Base-by-base conservation (phyloP, 192 early-diverging fungal genomes). In the Mortierella alpina region DNA sequence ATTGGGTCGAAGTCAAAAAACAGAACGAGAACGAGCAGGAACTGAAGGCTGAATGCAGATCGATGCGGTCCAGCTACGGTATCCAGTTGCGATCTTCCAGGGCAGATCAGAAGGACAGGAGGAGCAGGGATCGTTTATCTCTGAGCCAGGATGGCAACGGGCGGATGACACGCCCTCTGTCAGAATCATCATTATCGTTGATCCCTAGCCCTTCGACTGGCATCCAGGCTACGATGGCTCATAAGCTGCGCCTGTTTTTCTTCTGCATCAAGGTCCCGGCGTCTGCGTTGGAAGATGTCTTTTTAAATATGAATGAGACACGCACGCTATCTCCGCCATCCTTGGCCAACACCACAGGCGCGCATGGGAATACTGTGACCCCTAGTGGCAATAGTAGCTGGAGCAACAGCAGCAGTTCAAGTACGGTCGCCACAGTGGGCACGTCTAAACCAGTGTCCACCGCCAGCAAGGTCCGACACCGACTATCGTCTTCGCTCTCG, bases 1-100 rank as follows among this genome's bases (percentile, higher is more conserved):
- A 72, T 18, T 80, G 77, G 77, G 77, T 80, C 7, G 70, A 80
- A 22, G 77, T 80, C 65, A 80, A 80, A 55, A 80, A 80, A 23
- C 70, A 71, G 42, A 72, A 44, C 7, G 56, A 63, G 22, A 18
- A 5, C 0, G 77, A 80, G 51, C 64, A 68, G 54, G 69, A 80
- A 15, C 20, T 58, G n/a, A 44, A 51, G 15, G 15, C 66, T 42
- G 59, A 62, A 45, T 15, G 59, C 4, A 14, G 48, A 14, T 8
- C 77, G n/a, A 68, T 65, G 12, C 63, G 58, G 9, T 68, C 77
- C 7, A 65, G 58, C 48, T 79, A 79, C 59, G 76, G 76, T 15
- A 56, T 79, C 18, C 76, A 79, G 10, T 20, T 78, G 14, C 59
- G 44, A 23, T 14, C 60, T 7, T 7, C 41, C 42, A 59, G 23